Percentiles rank a stretch among this genome's conserved stretches.
Evolutionary conservation across 2,329 filamentous ascomycete genomes (phyloP).

Genomic region (Fusarium bulbicola): DNA sequence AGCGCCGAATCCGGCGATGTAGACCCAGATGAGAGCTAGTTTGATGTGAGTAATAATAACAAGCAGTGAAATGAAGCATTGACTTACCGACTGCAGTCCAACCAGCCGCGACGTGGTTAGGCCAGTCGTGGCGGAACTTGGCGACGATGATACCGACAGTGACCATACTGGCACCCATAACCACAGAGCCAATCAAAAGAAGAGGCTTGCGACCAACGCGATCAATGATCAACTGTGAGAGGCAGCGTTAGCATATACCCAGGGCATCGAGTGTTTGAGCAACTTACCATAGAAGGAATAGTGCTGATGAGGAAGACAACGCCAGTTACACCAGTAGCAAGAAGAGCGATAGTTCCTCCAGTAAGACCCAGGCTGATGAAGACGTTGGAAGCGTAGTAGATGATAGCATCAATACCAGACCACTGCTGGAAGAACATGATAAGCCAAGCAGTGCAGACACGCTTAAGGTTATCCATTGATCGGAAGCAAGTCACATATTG

Average conservation of each 20-base stretch:
- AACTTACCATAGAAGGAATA: conserved; percentile 44
- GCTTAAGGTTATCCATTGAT: conserved; percentile 63
- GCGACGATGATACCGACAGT: conserved; percentile 32
- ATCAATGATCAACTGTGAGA: conserved; percentile 46
- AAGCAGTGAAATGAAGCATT: rapidly evolving
- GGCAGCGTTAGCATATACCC: not conserved
- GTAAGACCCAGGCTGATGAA: conserved; percentile 71
- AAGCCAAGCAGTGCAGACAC: conserved; percentile 70
- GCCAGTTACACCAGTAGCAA: conserved; percentile 76
- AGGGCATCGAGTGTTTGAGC: rapidly evolving
- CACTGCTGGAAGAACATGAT: conserved; percentile 69
- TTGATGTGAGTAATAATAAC: rapidly evolving
- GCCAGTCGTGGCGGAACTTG: conserved; percentile 39
- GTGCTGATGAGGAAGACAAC: conserved; percentile 68
- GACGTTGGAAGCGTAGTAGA: conserved; percentile 63
- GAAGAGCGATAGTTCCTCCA: conserved; percentile 66
- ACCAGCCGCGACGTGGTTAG: conserved; percentile 47
- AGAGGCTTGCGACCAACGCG: conserved; percentile 53
- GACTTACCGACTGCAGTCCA: conserved; percentile 48
- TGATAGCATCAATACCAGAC: conserved; percentile 45
- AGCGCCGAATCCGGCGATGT: conserved; percentile 59
- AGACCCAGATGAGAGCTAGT: conserved; percentile 50
- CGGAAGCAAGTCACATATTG: conserved; percentile 53
- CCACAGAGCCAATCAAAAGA: conserved; percentile 48
- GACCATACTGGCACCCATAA: conserved; percentile 46